phyloP scores from a whole-genome alignment of 2,329 filamentous ascomycete species.

The Volutella citrinella region DNA sequence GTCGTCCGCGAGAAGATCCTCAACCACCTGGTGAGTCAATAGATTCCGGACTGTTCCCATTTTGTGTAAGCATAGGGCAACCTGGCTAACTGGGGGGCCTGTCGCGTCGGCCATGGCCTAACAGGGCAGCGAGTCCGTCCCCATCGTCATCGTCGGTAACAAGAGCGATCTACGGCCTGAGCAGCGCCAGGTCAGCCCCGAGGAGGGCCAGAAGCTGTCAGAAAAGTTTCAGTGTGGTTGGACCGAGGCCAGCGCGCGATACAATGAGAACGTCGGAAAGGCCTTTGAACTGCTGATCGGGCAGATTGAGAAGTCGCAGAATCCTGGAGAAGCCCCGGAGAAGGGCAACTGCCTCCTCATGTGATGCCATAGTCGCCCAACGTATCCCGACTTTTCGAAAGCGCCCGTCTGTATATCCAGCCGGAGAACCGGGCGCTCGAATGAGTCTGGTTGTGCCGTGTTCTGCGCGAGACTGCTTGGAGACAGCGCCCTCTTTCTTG shows the following conservation, averaged over 20 bases:
- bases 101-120: no score
- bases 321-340: constrained; percentile 78
- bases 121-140: constrained; percentile 87
- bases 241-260: constrained; percentile 91
- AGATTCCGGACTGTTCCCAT: no score
- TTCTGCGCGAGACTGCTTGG: no score
- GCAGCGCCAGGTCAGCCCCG: constrained; percentile 83
- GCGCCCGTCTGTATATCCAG: no score
- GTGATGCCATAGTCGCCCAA: no score
- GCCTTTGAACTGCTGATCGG: constrained; percentile 93
- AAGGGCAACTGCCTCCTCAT: constrained; percentile 82
- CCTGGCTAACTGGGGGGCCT: no score
- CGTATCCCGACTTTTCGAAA: no score
- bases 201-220: constrained; percentile 80
- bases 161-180: constrained; percentile 92
- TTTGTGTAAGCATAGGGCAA: no score
- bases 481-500: no score
- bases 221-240: constrained; percentile 89
- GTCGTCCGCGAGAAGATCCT: constrained; percentile 97
- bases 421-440: no score
- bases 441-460: no score
- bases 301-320: constrained; percentile 92
- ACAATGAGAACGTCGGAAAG: constrained; percentile 89
- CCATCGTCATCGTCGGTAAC: constrained; percentile 93
- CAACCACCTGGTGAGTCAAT: constrained; percentile 72